A percentile compares a stretch with the other conserved stretches of the same genome.
These are phyloP conservation scores for Miscanthus sacchariflorus DNA, from an alignment of 202 grass and related monocot genomes.

Conservation along the genomic window DNA sequence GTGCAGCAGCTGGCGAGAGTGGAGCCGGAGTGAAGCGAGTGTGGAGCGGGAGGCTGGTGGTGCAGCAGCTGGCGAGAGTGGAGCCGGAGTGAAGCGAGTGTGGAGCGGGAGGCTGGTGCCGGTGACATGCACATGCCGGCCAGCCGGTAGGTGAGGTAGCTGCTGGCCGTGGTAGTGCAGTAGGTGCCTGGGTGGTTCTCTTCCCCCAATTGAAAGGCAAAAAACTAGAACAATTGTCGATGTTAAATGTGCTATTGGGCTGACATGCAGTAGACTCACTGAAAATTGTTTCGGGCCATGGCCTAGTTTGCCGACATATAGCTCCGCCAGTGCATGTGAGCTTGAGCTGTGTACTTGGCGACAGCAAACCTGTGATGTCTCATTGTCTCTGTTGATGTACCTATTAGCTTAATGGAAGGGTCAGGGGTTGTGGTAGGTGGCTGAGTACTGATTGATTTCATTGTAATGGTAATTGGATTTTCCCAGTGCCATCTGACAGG, in stretches of 20 bases:
- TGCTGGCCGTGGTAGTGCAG: not conserved
- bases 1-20: not conserved
- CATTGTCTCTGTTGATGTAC: not conserved
- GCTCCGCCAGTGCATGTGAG: no score
- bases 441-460: not conserved
- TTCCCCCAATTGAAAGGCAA: not conserved
- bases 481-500: not conserved
- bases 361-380: not conserved
- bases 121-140: not conserved
- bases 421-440: not conserved
- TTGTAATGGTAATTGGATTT: not conserved
- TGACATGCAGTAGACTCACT: not conserved
- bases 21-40: not conserved
- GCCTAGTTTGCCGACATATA: not conserved
- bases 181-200: not conserved
- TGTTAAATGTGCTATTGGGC: not conserved
- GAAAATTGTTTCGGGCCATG: not conserved
- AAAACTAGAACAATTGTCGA: not conserved
- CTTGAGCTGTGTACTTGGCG: not conserved
- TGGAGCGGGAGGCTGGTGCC: not conserved
- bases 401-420: not conserved
- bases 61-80: not conserved
- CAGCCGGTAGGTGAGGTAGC: not conserved
- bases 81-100: not conserved
- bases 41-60: not conserved